Evolutionary conservation across 495 filamentous ascomycete species (phyloP).

Genomic region (Evernia prunastri): DNA sequence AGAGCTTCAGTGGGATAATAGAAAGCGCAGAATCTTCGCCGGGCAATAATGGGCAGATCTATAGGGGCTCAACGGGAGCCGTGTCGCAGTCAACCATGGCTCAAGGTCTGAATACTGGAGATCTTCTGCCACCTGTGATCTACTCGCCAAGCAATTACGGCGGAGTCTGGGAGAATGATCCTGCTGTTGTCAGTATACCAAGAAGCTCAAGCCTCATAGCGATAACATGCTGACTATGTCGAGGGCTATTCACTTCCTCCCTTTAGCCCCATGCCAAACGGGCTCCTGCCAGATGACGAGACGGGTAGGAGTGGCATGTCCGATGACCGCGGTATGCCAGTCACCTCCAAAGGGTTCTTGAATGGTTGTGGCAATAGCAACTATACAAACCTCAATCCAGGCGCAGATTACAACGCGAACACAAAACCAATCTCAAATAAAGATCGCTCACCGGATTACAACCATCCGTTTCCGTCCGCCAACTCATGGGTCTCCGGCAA

Average conservation of each 20-base stretch:
- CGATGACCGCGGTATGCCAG: background rate
- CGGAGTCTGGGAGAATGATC: slow-evolving; percentile 30
- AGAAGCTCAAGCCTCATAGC: background rate
- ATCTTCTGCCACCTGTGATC: slow-evolving; percentile 13
- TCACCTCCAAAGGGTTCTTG: background rate
- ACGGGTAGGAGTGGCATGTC: background rate
- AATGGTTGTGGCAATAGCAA: background rate
- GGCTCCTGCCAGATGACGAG: background rate
- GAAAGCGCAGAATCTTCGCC: slow-evolving; percentile 18
- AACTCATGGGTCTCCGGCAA: slow-evolving; percentile 25
- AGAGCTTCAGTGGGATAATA: slow-evolving; percentile 25
- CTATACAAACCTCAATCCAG: background rate
- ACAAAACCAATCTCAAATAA: background rate
- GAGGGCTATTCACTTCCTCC: slow-evolving; percentile 28
- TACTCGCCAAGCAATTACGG: slow-evolving; percentile 24
- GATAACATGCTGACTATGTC: slow-evolving; percentile 3
- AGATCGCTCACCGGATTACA: slow-evolving; percentile 7
- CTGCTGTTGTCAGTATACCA: slow-evolving; percentile 25
- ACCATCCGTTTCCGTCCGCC: slow-evolving; percentile 11
- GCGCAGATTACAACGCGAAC: background rate
- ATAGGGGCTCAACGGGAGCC: slow-evolving; percentile 4
- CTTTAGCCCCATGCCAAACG: slow-evolving; percentile 24
- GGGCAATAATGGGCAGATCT: background rate
- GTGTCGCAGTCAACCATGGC: slow-evolving; percentile 5
- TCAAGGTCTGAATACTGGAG: slow-evolving; percentile 8